Evolutionary conservation across 2,329 filamentous ascomycete species (phyloP).

Genomic region (Fusarium torulosum): DNA sequence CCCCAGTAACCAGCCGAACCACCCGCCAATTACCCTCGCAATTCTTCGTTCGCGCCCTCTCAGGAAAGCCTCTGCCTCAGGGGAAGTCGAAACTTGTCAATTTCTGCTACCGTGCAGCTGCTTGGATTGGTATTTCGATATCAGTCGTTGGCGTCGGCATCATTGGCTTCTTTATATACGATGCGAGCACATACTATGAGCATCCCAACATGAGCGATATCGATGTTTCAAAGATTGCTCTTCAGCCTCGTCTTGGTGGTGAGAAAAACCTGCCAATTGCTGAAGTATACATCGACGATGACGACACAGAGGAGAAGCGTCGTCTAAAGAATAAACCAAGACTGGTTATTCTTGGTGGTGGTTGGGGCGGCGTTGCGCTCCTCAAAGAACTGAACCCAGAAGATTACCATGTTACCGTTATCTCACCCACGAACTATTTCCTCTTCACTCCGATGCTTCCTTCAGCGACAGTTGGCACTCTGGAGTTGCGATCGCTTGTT

Average conservation of each 20-base stretch:
- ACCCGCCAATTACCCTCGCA: conserved; percentile 38
- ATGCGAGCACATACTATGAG: conserved; percentile 89
- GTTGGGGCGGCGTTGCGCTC: conserved; percentile 94
- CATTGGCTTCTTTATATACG: conserved; percentile 90
- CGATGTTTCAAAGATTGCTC: conserved; percentile 83
- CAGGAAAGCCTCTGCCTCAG: conserved; percentile 66
- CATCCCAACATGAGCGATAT: conserved; percentile 76
- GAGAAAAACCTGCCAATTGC: conserved; percentile 96
- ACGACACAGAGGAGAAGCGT: conserved; percentile 78
- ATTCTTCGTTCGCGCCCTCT: conserved; percentile 58
- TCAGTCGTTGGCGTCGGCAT: conserved; percentile 77
- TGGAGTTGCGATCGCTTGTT: conserved; percentile 90
- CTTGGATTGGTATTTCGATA: conserved; percentile 76
- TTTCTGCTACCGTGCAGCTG: conserved; percentile 76
- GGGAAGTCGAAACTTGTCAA: conserved; percentile 62
- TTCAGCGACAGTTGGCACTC: conserved; percentile 93
- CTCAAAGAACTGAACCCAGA: conserved; percentile 90
- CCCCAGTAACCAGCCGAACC: conserved; percentile 12
- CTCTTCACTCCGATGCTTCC: conserved; percentile 98
- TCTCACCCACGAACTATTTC: conserved; percentile 96
- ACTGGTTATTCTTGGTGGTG: conserved; percentile 91
- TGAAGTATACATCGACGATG: conserved; percentile 88
- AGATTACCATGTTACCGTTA: conserved; percentile 95
- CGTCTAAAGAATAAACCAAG: conserved; percentile 88
- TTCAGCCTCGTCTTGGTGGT: conserved; percentile 84